Evolutionary conservation across 495 filamentous ascomycete genomes (phyloP).

Genomic region (Parathielavia hyrcaniae): DNA sequence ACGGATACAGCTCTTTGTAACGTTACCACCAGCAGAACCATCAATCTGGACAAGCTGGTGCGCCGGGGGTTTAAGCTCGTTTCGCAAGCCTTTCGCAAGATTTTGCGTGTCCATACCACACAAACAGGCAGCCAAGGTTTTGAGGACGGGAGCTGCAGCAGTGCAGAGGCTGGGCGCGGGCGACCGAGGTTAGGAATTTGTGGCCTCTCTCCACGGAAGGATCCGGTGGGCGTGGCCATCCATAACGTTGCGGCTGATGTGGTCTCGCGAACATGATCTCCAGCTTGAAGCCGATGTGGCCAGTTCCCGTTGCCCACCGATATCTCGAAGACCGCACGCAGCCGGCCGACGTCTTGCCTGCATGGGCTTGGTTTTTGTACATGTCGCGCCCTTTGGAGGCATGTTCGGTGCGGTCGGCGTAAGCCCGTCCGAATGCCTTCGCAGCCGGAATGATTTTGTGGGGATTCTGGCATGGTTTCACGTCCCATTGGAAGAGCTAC

Average conservation of each 20-base stretch:
- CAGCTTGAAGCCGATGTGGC: slow-evolving; percentile 3
- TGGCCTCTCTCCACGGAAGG: slow-evolving; percentile 8
- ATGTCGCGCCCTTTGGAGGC: slow-evolving; percentile 20
- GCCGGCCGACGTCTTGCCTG: slow-evolving; percentile 1
- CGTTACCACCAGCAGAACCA: not conserved
- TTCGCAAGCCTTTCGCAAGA: slow-evolving; percentile 22
- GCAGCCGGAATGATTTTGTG: slow-evolving; percentile 7
- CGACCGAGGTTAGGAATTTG: not conserved
- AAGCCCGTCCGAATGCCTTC: slow-evolving; percentile 15
- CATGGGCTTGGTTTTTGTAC: not conserved
- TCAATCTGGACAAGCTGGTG: not conserved
- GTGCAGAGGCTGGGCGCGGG: not conserved
- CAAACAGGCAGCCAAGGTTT: too few species aligned
- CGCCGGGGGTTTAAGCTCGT: not conserved
- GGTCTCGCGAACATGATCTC: not conserved
- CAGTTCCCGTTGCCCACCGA: not conserved
- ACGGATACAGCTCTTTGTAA: not conserved
- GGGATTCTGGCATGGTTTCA: not conserved
- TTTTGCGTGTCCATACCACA: slow-evolving; percentile 23
- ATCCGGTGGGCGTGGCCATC: not conserved
- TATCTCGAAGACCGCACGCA: not conserved
- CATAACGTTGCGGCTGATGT: not conserved
- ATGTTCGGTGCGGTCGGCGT: slow-evolving; percentile 16
- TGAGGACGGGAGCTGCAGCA: not conserved
- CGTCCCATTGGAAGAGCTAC: slow-evolving; percentile 2